Conservation (phyloP, 2,329 filamentous ascomycete species). For the Colletotrichum orchidophilum region DNA sequence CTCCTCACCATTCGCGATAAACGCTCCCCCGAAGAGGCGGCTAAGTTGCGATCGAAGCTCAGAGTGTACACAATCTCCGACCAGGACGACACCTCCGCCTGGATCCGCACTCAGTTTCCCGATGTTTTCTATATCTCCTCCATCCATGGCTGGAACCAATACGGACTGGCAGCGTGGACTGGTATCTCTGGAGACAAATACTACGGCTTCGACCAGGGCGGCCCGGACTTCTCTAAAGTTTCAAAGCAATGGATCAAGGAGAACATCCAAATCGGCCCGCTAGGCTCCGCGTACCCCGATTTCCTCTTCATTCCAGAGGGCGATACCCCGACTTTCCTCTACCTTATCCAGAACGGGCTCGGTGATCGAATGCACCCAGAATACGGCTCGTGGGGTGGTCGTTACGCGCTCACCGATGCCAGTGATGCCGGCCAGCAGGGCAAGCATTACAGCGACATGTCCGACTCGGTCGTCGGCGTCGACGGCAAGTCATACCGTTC, state of each 20-base stretch:
- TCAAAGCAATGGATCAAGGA: conserved; percentile 61
- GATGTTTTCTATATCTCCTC: conserved; percentile 65
- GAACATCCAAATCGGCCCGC: conserved; percentile 59
- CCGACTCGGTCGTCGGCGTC: conserved; percentile 40
- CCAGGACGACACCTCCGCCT: conserved; percentile 65
- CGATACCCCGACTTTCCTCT: conserved; percentile 61
- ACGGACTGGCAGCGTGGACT: conserved; percentile 63
- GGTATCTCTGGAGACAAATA: conserved; percentile 54
- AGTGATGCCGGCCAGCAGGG: conserved; percentile 34
- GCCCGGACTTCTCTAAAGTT: conserved; percentile 56
- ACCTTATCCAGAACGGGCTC: conserved; percentile 58
- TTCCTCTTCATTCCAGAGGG: conserved; percentile 63
- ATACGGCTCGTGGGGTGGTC: conserved; percentile 60
- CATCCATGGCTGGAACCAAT: conserved; percentile 65
- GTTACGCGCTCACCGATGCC: conserved; percentile 49
- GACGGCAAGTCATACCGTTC: conserved; percentile 40
- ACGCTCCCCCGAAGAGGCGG: conserved; percentile 41
- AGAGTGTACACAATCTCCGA: conserved; percentile 67
- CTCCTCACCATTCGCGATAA: conserved; percentile 50
- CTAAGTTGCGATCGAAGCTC: conserved; percentile 50
- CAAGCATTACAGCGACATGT: conserved; percentile 42
- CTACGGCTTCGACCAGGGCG: conserved; percentile 54
- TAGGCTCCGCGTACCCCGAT: conserved; percentile 57
- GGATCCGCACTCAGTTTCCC: conserved; percentile 64
- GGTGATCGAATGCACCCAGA: conserved; percentile 55